These are phyloP conservation scores for Dendrobium nobile DNA, from an alignment of 106 monocot species.

Conservation along the genomic window DNA sequence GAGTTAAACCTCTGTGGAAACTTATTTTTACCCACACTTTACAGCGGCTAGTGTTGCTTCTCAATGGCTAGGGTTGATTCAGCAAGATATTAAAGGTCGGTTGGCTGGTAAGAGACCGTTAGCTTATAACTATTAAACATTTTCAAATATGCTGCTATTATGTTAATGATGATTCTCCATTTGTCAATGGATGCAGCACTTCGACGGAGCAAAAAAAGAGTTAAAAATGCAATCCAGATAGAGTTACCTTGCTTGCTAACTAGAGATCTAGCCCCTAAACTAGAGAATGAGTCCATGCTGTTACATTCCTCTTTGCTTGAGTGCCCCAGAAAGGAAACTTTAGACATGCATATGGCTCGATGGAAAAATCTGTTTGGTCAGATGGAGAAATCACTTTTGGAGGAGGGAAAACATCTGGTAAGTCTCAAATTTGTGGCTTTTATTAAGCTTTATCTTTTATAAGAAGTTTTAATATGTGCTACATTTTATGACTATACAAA, in stretches of 20 bases:
- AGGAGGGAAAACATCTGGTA: constrained; percentile 73
- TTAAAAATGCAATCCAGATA: constrained; percentile 55
- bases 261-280: constrained; percentile 29
- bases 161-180: not conserved
- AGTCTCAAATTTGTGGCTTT: constrained; percentile 17
- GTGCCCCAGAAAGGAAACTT: constrained; percentile 8
- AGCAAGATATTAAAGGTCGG: constrained; percentile 70
- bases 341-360: constrained; percentile 42
- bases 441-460: not conserved
- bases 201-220: constrained; percentile 73
- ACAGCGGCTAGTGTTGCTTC: constrained; percentile 71
- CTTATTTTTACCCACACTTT: constrained; percentile 6
- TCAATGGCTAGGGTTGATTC: constrained; percentile 80
- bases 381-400: constrained; percentile 60
- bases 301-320: constrained; percentile 19
- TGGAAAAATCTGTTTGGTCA: constrained; percentile 69
- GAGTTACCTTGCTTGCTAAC: constrained; percentile 66
- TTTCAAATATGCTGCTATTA: not conserved
- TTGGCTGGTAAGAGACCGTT: constrained; percentile 49
- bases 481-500: not conserved
- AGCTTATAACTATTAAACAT: not conserved
- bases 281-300: constrained; percentile 25
- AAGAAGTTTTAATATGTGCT: not conserved
- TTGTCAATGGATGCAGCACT: constrained; percentile 37
- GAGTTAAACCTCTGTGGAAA: not conserved